A percentile compares a stretch with the other conserved stretches of the same genome.
phyloP scores from a whole-genome alignment of 495 filamentous ascomycete species.

The Beverwykella pulmonaria region DNA sequence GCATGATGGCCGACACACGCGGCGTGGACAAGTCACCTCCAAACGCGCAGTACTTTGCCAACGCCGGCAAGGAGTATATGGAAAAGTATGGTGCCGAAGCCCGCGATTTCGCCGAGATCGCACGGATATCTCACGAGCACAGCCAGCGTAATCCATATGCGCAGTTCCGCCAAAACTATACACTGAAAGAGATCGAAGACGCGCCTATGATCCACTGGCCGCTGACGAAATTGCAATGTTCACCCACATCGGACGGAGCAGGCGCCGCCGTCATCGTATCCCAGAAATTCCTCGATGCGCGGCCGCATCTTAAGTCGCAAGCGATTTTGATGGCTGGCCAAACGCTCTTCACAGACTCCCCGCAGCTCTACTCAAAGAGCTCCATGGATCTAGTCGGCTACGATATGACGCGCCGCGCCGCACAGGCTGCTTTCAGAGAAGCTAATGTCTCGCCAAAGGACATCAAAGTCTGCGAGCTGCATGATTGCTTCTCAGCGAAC shows the following conservation, averaged over 20 bases:
- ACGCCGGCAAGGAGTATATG: constrained; percentile 91
- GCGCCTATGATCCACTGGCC: constrained; percentile 76
- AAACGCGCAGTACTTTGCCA: constrained; percentile 91
- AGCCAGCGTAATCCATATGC: constrained; percentile 90
- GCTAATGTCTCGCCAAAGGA: constrained; percentile 68
- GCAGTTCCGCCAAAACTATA: constrained; percentile 89
- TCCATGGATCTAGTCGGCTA: constrained; percentile 86
- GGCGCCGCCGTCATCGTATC: constrained; percentile 88
- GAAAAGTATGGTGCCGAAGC: constrained; percentile 80
- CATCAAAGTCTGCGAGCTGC: constrained; percentile 83
- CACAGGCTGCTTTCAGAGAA: constrained; percentile 66
- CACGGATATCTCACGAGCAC: constrained; percentile 86
- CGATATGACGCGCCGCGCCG: constrained; percentile 76
- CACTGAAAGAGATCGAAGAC: constrained; percentile 76
- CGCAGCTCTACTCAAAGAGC: constrained; percentile 68
- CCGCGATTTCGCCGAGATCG: constrained; percentile 93
- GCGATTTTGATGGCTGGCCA: constrained; percentile 87
- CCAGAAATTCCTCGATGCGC: constrained; percentile 76
- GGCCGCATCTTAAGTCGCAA: constrained; percentile 76
- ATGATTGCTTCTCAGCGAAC: constrained; percentile 96
- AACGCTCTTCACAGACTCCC: constrained; percentile 74
- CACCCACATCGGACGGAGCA: constrained; percentile 88
- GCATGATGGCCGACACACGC: constrained; percentile 79
- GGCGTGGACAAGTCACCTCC: constrained; percentile 76
- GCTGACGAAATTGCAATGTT: constrained; percentile 74